phyloP scores from a whole-genome alignment of 2,329 filamentous ascomycete genomes.

The Colletotrichum liaoningense region DNA sequence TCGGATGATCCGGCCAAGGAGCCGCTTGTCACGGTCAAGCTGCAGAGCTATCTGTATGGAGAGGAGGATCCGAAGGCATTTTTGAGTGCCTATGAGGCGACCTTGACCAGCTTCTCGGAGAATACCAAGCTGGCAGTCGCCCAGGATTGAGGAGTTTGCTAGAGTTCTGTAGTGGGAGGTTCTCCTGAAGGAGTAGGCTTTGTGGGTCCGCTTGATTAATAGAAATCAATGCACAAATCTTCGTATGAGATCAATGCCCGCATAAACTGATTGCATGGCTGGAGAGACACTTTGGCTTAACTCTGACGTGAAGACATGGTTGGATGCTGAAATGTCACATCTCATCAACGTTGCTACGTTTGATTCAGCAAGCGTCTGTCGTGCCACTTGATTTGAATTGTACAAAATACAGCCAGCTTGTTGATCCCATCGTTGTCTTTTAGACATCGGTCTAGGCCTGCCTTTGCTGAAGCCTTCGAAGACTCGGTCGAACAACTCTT shows the following conservation, averaged over 20 bases:
- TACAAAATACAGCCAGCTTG: background rate
- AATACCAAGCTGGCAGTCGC: background rate
- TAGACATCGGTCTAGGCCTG: background rate
- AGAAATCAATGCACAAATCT: background rate
- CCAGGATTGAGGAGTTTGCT: background rate
- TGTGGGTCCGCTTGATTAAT: background rate
- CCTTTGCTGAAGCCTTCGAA: too few species aligned
- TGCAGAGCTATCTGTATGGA: conserved; percentile 1
- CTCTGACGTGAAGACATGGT: background rate
- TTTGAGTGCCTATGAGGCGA: background rate
- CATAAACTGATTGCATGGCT: background rate
- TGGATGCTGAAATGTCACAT: too few species aligned
- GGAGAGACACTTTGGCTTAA: background rate
- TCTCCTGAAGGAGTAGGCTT: background rate
- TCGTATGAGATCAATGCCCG: background rate
- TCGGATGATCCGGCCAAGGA: conserved; percentile 4
- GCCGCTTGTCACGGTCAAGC: conserved; percentile 12
- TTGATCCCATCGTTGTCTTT: background rate
- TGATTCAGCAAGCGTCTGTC: background rate
- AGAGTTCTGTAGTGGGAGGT: too few species aligned
- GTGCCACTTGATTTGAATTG: background rate
- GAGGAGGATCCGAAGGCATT: background rate
- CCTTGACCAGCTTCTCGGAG: background rate
- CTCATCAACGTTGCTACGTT: too few species aligned
- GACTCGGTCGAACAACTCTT: background rate